Evolutionary conservation across 176 grass and related monocot genomes (phyloP).

Genomic region (Zizania latifolia): DNA sequence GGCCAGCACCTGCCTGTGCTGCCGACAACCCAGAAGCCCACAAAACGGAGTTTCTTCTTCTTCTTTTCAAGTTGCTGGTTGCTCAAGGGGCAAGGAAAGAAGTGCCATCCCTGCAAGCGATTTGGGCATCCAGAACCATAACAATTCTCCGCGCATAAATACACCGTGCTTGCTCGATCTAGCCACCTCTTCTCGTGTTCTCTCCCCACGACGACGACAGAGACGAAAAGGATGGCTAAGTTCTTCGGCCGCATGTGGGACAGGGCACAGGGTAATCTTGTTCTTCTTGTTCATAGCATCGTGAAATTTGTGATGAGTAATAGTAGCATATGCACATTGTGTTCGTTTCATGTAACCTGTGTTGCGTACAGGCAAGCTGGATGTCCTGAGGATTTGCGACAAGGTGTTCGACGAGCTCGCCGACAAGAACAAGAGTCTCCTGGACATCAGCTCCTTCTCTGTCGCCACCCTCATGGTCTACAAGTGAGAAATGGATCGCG

Average conservation of each 20-base stretch:
- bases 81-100: constrained; percentile 14
- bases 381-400: constrained; percentile 45
- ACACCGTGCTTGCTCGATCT: neutral
- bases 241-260: constrained; percentile 38
- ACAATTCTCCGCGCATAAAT: neutral
- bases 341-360: neutral
- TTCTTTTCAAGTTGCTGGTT: neutral
- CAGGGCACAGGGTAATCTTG: constrained; percentile 45
- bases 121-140: neutral
- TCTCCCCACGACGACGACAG: neutral
- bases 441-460: constrained; percentile 42
- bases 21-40: too few relatives aligned
- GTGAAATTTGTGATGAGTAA: neutral
- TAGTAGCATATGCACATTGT: neutral
- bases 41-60: neutral
- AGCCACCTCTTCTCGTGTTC: neutral
- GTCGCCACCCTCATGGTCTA: constrained; percentile 68
- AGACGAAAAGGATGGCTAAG: constrained; percentile 1
- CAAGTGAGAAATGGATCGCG: constrained; percentile 33
- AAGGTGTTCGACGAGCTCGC: constrained; percentile 45
- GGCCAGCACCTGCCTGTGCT: too few relatives aligned
- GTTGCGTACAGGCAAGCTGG: constrained; percentile 44
- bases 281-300: neutral
- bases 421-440: neutral
- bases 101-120: constrained; percentile 36